Evolutionary conservation across 331 rosid genomes (phyloP), one percentile per base, ranked within the genome.

Genomic region (Acacia concinna): DNA sequence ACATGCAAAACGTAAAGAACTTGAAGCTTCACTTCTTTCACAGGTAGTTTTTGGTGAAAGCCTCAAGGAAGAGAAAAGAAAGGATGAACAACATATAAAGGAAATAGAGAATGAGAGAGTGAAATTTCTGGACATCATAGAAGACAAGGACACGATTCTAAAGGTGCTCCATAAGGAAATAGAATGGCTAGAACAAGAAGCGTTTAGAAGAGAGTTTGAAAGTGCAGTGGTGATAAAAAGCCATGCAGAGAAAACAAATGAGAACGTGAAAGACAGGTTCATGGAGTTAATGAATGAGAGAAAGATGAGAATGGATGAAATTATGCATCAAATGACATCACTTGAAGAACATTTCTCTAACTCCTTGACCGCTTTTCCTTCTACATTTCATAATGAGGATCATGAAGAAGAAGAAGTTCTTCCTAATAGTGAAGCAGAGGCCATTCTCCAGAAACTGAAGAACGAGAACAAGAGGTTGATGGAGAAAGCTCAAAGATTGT

Each of bases 1-100:
- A 69, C 87, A 79, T 30, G 78, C 11, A 27, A 27, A 73, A 71
- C 88, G 93, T 38, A 91, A 78, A 78, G 91, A 89, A 78, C 79
- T 96, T 25, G 99, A 96, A 87, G 79, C 89, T 80, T 91, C 96
- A 44, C 94, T 93, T 81, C 88, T 93, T 62, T 87, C 85, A 67
- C 90, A 96, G 85, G 84, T 93, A 44, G 91, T 80, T 54, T 76
- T 77, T 65, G 91, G 85, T 28, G 98, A 90, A 84, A 81, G 82
- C 78, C 73, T 84, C 59, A 86, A 89, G 91, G 87, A 84, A 80
- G 92, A 89, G 79, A 77, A 34, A 68, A 84, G 47, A 77, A 78
- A 83, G 28, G 78, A 84, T 43, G 84, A 83, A 75, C 81, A 69
- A 35, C 84, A 81, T 54, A 21, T 65, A 46, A 79, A 41, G 79